phyloP scores from a whole-genome alignment of 805 yeast genomes.

The Cyberlindnera mississippiensis region DNA sequence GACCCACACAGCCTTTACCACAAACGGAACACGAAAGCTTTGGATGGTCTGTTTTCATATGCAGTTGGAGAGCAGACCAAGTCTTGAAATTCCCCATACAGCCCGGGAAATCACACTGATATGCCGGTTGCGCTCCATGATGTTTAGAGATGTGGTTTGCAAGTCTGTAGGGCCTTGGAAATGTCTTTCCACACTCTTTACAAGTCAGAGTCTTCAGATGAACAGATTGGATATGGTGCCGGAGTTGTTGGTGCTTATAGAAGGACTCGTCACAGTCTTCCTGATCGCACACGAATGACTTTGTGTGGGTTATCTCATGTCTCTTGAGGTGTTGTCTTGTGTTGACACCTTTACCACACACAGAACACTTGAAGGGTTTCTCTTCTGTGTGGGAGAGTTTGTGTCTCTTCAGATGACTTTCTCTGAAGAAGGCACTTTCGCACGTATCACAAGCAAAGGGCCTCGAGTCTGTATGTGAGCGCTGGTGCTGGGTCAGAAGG shows the following conservation, averaged over 20 bases:
- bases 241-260: conserved; percentile 68
- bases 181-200: conserved; percentile 57
- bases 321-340: conserved; percentile 76
- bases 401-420: conserved; percentile 79
- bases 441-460: conserved; percentile 74
- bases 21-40: conserved; percentile 61
- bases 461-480: conserved; percentile 73
- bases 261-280: conserved; percentile 66
- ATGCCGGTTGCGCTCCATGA: conserved; percentile 54
- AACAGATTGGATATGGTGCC: conserved; percentile 62
- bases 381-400: conserved; percentile 55
- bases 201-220: conserved; percentile 59
- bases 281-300: conserved; percentile 56
- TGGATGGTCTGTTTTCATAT: conserved; percentile 70
- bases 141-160: conserved; percentile 60
- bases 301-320: conserved; percentile 79
- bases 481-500: conserved; percentile 72
- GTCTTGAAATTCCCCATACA: conserved; percentile 60
- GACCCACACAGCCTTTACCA: conserved; percentile 70
- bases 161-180: conserved; percentile 60
- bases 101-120: conserved; percentile 59
- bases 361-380: conserved; percentile 68
- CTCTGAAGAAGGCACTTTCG: conserved; percentile 60
- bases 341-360: conserved; percentile 80
- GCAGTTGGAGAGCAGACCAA: conserved; percentile 71